Evolutionary conservation across 2,329 filamentous ascomycete genomes (phyloP).

Genomic region (Zymoseptoria pseudotritici): DNA sequence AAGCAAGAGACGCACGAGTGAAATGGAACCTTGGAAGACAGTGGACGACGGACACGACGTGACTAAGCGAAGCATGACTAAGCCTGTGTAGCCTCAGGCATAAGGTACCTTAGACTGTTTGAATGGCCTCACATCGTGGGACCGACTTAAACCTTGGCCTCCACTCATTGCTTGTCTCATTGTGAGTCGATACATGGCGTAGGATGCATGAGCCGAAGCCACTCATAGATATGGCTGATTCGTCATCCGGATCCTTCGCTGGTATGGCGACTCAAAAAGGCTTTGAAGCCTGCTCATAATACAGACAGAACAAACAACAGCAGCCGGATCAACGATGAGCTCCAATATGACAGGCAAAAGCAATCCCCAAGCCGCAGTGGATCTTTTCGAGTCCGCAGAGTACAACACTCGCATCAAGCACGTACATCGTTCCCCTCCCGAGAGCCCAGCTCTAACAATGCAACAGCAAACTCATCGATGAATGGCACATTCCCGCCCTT

Average conservation of each 20-base stretch:
- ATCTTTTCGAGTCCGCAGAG: not conserved
- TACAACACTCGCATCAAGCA: not conserved
- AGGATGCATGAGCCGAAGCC: not conserved
- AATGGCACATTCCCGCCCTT: constrained; percentile 35
- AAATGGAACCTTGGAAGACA: too few relatives aligned
- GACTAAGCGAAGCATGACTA: not conserved
- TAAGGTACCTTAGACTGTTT: too few relatives aligned
- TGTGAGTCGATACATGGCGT: not conserved
- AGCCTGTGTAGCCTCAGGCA: not conserved
- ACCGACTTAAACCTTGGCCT: not conserved
- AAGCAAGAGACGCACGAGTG: too few relatives aligned
- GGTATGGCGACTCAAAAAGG: not conserved
- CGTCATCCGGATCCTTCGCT: not conserved
- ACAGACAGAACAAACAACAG: not conserved
- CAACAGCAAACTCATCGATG: not conserved
- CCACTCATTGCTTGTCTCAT: not conserved
- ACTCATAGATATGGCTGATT: not conserved
- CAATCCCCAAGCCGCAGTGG: not conserved
- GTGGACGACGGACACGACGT: too few relatives aligned
- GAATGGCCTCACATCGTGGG: too few relatives aligned
- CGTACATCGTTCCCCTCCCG: not conserved
- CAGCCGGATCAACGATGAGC: not conserved
- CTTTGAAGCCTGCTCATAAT: not conserved
- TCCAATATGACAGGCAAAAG: not conserved
- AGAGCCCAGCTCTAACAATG: not conserved